phyloP scores from a whole-genome alignment of 192 early-diverging fungal species.

The Diversispora epigaea region DNA sequence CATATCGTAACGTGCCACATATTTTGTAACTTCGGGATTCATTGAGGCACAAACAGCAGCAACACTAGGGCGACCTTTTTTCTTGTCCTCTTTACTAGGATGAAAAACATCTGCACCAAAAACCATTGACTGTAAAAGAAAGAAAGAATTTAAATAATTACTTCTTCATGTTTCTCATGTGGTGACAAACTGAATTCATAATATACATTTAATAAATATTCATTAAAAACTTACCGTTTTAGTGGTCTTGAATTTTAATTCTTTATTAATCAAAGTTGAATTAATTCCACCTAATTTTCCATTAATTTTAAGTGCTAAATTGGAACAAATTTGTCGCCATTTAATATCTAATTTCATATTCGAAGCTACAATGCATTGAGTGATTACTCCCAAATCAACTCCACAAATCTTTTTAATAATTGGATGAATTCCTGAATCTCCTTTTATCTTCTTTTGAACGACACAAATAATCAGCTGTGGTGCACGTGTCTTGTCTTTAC shows the following conservation, averaged over 20 bases:
- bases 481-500: conserved; percentile 55
- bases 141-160: not conserved
- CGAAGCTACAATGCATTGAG: conserved; percentile 76
- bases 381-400: conserved; percentile 79
- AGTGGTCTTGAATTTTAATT: conserved; percentile 43
- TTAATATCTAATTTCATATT: conserved; percentile 26
- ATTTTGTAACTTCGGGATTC: conserved; percentile 55
- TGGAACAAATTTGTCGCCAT: conserved; percentile 79
- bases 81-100: conserved; percentile 61
- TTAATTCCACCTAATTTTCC: conserved; percentile 79
- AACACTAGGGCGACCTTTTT: conserved; percentile 14
- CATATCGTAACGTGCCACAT: conserved; percentile 57
- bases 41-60: conserved; percentile 45
- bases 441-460: conserved; percentile 74
- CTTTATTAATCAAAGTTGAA: conserved; percentile 51
- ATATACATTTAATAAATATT: conserved; percentile 53
- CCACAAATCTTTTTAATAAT: conserved; percentile 86
- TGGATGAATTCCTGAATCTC: conserved; percentile 78
- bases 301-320: conserved; percentile 89
- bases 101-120: conserved; percentile 93
- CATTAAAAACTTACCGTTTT: conserved; percentile 68
- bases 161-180: not conserved
- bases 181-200: not conserved
- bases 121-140: conserved; percentile 63
- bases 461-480: conserved; percentile 87